Percentiles rank a stretch among this genome's conserved stretches.
These are phyloP conservation scores for Voacanga thouarsii DNA, from an alignment of 257 asterid genomes.

Conservation along the genomic window DNA sequence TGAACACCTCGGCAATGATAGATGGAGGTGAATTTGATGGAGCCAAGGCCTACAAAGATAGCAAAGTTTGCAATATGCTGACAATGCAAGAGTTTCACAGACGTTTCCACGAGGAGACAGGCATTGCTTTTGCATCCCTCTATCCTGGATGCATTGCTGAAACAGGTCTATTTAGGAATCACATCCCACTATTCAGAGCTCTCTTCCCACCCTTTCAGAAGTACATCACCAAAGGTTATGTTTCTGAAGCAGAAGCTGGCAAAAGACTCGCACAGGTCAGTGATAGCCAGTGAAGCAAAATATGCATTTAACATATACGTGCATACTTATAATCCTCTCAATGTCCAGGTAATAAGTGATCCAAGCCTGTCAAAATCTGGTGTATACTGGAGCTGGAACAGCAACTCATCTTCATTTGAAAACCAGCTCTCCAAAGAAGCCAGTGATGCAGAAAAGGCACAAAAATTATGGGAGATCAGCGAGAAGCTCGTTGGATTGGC, in stretches of 20 bases:
- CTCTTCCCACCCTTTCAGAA: conserved; percentile 96
- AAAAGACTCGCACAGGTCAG: conserved; percentile 88
- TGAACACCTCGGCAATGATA: conserved; percentile 70
- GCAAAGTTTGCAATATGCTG: conserved; percentile 96
- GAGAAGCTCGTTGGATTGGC: conserved; percentile 89
- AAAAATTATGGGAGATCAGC: conserved; percentile 86
- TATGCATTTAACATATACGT: background rate
- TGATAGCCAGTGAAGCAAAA: background rate
- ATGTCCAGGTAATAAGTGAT: conserved; percentile 69
- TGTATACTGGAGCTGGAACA: conserved; percentile 98
- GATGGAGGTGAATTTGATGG: conserved; percentile 92
- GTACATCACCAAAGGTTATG: conserved; percentile 85
- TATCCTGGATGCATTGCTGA: conserved; percentile 93
- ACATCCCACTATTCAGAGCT: conserved; percentile 74
- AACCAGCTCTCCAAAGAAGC: conserved; percentile 86
- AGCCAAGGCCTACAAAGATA: conserved; percentile 93
- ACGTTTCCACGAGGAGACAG: conserved; percentile 74
- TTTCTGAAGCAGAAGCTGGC: conserved; percentile 84
- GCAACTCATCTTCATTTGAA: conserved; percentile 71
- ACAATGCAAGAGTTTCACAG: conserved; percentile 92
- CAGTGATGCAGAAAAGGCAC: conserved; percentile 76
- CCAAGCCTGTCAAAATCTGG: conserved; percentile 88
- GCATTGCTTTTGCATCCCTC: conserved; percentile 70
- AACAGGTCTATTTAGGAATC: conserved; percentile 84
- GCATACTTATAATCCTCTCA: background rate